phyloP scores from a whole-genome alignment of 2,329 filamentous ascomycete species.

The Sclerotiophoma versabilis region DNA sequence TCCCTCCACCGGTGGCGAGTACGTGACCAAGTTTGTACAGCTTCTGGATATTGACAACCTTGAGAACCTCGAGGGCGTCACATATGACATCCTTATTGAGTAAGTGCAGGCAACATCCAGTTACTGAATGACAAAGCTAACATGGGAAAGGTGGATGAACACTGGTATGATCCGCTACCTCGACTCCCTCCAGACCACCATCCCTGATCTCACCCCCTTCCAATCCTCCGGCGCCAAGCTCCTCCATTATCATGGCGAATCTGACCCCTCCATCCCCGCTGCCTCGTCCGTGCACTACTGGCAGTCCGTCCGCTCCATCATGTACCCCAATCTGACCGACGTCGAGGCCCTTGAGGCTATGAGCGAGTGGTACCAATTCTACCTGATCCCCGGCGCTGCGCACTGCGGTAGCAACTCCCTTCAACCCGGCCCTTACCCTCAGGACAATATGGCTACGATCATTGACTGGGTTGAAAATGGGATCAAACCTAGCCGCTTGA shows the following conservation, averaged over 20 bases:
- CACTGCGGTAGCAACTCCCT: conserved; percentile 54
- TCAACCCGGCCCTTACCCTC: conserved; percentile 49
- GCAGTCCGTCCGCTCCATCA: conserved; percentile 60
- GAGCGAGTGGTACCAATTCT: conserved; percentile 63
- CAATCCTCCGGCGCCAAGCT: conserved; percentile 61
- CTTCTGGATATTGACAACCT: conserved; percentile 39
- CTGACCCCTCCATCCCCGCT: conserved; percentile 61
- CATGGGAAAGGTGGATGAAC: conserved; percentile 57
- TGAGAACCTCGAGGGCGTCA: conserved; percentile 48
- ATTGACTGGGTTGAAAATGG: conserved; percentile 63
- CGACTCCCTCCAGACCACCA: conserved; percentile 62
- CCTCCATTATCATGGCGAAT: conserved; percentile 66
- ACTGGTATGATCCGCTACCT: conserved; percentile 57
- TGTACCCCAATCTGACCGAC: conserved; percentile 55
- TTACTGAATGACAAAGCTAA: too few relatives aligned
- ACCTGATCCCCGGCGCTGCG: conserved; percentile 61
- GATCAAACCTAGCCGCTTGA: conserved; percentile 54
- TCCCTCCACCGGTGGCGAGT: conserved; percentile 49
- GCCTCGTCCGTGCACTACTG: conserved; percentile 64
- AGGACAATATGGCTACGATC: conserved; percentile 49
- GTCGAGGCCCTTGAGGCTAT: conserved; percentile 53
- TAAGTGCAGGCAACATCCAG: neutral
- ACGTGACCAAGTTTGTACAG: conserved; percentile 54
- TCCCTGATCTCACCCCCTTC: conserved; percentile 62
- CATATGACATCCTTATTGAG: conserved; percentile 62